Conservation (phyloP, 2,329 filamentous ascomycete species). For the Penicillium expansum region DNA sequence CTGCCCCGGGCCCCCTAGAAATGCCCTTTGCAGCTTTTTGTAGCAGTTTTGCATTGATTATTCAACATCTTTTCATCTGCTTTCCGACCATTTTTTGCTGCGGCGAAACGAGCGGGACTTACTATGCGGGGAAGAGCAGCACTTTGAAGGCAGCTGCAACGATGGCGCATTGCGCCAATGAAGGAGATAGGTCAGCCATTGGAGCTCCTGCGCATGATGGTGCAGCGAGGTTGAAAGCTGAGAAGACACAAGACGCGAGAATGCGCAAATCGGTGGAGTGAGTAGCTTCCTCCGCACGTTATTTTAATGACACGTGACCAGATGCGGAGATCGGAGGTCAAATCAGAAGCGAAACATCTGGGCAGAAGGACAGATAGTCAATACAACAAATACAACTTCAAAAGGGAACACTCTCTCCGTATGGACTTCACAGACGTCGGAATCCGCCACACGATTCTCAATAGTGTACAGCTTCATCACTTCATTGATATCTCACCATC, state of each 20-base stretch:
- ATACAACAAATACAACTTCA: not conserved
- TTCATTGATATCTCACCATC: constrained; percentile 52
- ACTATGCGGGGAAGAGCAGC: constrained; percentile 23
- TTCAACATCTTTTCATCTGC: not conserved
- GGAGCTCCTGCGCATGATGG: constrained; percentile 27
- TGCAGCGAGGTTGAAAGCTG: constrained; percentile 4
- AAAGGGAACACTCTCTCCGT: constrained; percentile 15
- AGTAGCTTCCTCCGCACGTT: constrained; percentile 16
- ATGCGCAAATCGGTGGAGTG: not conserved
- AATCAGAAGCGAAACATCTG: constrained; percentile 18
- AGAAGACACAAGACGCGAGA: not conserved
- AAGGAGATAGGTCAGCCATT: constrained; percentile 81
- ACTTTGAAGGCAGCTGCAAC: constrained; percentile 21
- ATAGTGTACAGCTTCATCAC: constrained; percentile 49
- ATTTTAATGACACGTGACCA: constrained; percentile 13
- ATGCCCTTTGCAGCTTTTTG: too few species aligned
- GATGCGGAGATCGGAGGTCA: constrained; percentile 28
- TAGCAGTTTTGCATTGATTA: not conserved
- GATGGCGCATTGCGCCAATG: constrained; percentile 38
- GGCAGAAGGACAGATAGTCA: constrained; percentile 26
- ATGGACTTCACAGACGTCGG: constrained; percentile 45
- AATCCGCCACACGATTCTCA: constrained; percentile 47
- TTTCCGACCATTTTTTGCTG: not conserved
- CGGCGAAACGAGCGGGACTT: constrained; percentile 3
- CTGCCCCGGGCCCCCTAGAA: not conserved